Base-by-base conservation (phyloP, 2,329 filamentous ascomycete genomes). In the Pseudocercospora macadamiae region DNA sequence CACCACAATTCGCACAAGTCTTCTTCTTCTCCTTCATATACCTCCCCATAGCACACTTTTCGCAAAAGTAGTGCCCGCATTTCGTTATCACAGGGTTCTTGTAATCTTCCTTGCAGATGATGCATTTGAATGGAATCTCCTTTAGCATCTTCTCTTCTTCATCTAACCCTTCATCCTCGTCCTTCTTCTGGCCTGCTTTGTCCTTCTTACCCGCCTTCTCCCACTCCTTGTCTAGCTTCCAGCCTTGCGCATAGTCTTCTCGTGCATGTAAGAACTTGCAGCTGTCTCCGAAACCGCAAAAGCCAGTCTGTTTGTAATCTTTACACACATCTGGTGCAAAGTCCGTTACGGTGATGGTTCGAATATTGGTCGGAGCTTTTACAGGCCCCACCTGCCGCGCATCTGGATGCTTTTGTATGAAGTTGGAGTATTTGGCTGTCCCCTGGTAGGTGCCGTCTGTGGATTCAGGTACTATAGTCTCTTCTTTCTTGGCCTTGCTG, bases 11-110 rank as follows among this genome's bases (percentile, higher is more conserved):
- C 2, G 90, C 91, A 74, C 95, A 97, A 2, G 85, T 86, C 3
- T 93, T 93, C 54, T 72, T 73, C 68, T 93, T 91, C 71, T 91
- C 95, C 63, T 89, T 83, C 66, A 90, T 83, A 73, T 97, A 97
- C 64, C 93, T 79, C 72, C 90, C 86, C 67, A 97, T 79, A 23
- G 95, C 95, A 74, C 95, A 99, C 1, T 83, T 81, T 74, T 97
- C 90, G 73, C 95, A 99, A 71, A 97, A 97, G 74, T 97, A 97
- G 74, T 99, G 95, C 0, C 91, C 90, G 66, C 95, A 99, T 65
- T 91, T 89, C 10, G 95, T 97, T 21, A 93, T 79, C 10, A 97
- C 84, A 0, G 95, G 93, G 57, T 85, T 82, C 68, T 86, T 89
- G 76, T 96, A 97, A 1, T 86, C 76, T 34, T 86, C 83, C 68